Conservation (phyloP, 768 basidiomycete species). For the Tylopilus rubrobrunneus region DNA sequence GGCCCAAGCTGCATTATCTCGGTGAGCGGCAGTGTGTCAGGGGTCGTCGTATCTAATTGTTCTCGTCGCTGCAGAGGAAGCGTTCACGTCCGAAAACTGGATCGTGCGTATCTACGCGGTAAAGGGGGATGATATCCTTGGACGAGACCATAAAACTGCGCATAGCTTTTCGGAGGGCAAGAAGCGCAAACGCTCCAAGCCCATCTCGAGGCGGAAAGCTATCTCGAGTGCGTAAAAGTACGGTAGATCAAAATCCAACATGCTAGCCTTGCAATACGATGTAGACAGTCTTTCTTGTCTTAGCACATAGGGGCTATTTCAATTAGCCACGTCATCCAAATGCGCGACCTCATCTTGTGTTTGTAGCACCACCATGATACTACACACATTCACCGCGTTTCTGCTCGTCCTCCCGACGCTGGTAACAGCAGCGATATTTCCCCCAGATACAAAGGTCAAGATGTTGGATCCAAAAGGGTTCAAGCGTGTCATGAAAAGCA, state of each 20-base stretch:
- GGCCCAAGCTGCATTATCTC: conserved; percentile 83
- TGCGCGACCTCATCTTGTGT: neutral
- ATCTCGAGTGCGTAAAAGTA: conserved; percentile 19
- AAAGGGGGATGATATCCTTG: conserved; percentile 88
- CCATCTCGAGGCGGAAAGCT: conserved; percentile 55
- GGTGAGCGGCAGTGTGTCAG: too few relatives aligned
- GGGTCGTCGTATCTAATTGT: conserved; percentile 5
- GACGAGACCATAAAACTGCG: conserved; percentile 84
- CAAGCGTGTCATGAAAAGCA: conserved; percentile 66
- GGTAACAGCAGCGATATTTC: conserved; percentile 45
- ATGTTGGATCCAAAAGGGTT: conserved; percentile 69
- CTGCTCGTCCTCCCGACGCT: conserved; percentile 31
- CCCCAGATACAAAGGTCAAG: conserved; percentile 60
- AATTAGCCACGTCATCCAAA: conserved; percentile 13
- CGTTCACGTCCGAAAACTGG: conserved; percentile 99
- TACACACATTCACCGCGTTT: conserved; percentile 15
- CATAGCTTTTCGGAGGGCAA: conserved; percentile 84
- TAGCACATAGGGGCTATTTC: conserved; percentile 9
- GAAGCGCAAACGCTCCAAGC: conserved; percentile 82
- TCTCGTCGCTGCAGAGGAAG: conserved; percentile 62
- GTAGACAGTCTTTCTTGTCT: neutral
- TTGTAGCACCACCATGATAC: conserved; percentile 21
- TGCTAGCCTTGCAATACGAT: conserved; percentile 1
- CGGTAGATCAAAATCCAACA: conserved; percentile 2
- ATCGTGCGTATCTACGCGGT: conserved; percentile 97